Base-by-base conservation (phyloP, 176 grass and related monocot species). In the Metroxylon sagu region DNA sequence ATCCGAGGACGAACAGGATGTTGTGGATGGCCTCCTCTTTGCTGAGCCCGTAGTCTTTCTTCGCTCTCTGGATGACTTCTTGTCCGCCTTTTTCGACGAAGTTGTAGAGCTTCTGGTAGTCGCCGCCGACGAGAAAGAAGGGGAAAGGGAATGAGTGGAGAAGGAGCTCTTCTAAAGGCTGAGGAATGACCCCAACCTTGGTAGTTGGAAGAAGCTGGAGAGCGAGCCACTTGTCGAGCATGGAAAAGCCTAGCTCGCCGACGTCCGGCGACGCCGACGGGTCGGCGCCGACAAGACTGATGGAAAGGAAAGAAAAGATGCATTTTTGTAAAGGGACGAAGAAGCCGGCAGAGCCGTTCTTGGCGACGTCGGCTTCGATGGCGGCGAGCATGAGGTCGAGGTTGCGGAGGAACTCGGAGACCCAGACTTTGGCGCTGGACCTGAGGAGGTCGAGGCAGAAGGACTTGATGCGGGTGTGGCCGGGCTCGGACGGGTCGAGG, bases 1-100 rank as follows among this genome's bases (percentile, higher is more conserved):
- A 96, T 0, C 86, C 91, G 0, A 96, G 83, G 12, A 96, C 80
- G 81, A 90, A 96, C 59, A 96, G 83, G 61, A 90, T 79, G 77
- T 96, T 90, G 79, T 90, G 78, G 52, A 96, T 68, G 48, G 86
- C 86, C 52, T 96, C 86, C 0, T 84, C 74, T 16, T 49, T 56
- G 21, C 6, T 2, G 25, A 96, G 74, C 17, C 71, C 72, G 49
- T 82, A 72, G 25, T 80, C 74, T 12, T 27, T 19, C 29, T 67
- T 31, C 1, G 72, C 86, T 51, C 31, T 4, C n/a, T 53, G 16
- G 3, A 96, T 39, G 14, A 83, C 77, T 6, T 27, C 77, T 49
- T 60, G 43, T 43, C 86, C 83, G 48, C 90, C 67, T 57, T 82
- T 71, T 50, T 80, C 83, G 0, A 90, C 28, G 79, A 96, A 90